Conservation (phyloP, 225 moss, liverwort and hornwort genomes). For the Pleurozium schreberi region DNA sequence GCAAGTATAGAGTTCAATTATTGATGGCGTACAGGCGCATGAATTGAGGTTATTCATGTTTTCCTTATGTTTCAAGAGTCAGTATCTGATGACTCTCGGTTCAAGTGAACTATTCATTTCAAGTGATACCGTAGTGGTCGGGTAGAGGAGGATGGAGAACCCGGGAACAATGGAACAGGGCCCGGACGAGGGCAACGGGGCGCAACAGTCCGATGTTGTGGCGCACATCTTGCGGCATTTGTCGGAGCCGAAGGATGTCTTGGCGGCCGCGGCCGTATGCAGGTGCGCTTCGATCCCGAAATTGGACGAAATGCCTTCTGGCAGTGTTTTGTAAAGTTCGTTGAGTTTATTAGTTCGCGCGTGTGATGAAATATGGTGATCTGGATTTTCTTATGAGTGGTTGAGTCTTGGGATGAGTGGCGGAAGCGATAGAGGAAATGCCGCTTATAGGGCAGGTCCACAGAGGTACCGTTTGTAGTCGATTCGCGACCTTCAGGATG, state of each 20-base stretch:
- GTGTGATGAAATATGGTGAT: not conserved
- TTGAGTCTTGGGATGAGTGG: not conserved
- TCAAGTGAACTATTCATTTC: not conserved
- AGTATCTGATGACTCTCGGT: not conserved
- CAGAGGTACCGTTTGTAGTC: not conserved
- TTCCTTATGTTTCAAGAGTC: not conserved
- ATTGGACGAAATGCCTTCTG: not conserved
- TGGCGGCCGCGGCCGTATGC: conserved; percentile 50
- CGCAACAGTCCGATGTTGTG: conserved; percentile 36
- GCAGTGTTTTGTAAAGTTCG: not conserved
- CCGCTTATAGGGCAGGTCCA: not conserved
- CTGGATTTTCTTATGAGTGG: not conserved
- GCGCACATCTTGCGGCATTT: conserved; percentile 35
- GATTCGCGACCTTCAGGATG: not conserved
- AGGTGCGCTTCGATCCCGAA: conserved; percentile 7
- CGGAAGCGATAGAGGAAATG: not conserved
- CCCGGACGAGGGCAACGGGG: not conserved
- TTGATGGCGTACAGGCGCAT: not conserved
- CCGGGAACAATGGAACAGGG: not conserved
- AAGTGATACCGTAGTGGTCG: not conserved
- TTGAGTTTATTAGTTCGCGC: not conserved
- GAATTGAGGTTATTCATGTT: not conserved
- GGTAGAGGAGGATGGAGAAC: not conserved
- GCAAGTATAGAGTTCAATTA: not conserved
- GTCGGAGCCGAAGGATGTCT: conserved; percentile 31